Evolutionary conservation across 768 basidiomycete species (phyloP).

Genomic region (Lactarius akahatsu): DNA sequence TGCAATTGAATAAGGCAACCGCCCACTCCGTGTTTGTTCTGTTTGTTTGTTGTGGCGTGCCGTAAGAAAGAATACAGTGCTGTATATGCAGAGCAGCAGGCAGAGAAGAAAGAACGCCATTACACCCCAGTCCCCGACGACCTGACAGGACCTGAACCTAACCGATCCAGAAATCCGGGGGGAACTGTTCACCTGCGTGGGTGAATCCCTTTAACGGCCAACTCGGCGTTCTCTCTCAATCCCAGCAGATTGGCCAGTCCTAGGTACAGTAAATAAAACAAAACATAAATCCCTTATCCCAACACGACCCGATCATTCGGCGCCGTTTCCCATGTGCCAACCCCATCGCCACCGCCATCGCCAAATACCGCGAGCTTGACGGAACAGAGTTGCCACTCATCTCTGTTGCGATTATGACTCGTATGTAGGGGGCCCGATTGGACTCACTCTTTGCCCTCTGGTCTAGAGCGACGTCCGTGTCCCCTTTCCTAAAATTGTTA

Average conservation of each 20-base stretch:
- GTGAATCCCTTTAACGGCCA: constrained; percentile 9
- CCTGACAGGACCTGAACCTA: neutral
- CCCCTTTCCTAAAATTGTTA: neutral
- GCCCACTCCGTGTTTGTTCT: constrained; percentile 1
- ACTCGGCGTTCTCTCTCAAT: constrained; percentile 16
- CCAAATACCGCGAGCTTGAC: constrained; percentile 23
- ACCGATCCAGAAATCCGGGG: neutral
- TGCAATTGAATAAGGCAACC: neutral
- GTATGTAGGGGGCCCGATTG: neutral
- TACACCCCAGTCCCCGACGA: constrained; percentile 9
- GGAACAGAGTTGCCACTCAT: constrained; percentile 9
- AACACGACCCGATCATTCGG: neutral
- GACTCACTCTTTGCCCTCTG: neutral
- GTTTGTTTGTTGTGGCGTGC: constrained; percentile 25
- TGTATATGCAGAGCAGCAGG: neutral
- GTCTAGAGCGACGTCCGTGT: neutral
- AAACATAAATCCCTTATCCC: neutral
- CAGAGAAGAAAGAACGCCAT: neutral
- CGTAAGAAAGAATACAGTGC: constrained; percentile 7
- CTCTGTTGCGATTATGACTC: neutral
- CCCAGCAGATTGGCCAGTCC: constrained; percentile 12
- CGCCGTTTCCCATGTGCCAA: constrained; percentile 2
- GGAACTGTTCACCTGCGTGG: neutral
- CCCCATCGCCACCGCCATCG: neutral
- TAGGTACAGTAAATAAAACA: neutral